These are phyloP conservation scores for Aspergillus calidoustus DNA, from an alignment of 2,329 filamentous ascomycete species.

Conservation along the genomic window DNA sequence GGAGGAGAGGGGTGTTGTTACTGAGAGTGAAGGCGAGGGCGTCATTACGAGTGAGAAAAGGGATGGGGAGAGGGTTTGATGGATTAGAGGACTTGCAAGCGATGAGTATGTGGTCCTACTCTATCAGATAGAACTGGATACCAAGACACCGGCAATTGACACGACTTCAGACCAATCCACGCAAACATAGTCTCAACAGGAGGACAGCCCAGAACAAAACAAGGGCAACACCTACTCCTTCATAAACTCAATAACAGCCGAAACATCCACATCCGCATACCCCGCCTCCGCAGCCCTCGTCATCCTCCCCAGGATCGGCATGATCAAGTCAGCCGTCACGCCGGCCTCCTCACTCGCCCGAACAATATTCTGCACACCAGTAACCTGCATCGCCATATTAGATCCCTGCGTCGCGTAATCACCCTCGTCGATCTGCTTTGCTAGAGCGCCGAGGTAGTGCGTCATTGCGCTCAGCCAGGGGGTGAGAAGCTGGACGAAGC, in stretches of 20 bases:
- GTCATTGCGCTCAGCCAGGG: slow-evolving; percentile 20
- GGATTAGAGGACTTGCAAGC: neutral
- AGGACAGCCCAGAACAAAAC: too few relatives aligned
- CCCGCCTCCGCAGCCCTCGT: slow-evolving; percentile 12
- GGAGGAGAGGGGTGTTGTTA: neutral
- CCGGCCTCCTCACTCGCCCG: slow-evolving; percentile 9
- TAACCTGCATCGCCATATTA: slow-evolving; percentile 19
- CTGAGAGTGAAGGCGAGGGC: neutral
- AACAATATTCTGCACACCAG: slow-evolving; percentile 13
- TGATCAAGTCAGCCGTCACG: slow-evolving; percentile 3
- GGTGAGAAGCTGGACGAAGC: slow-evolving; percentile 10
- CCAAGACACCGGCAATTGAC: too few relatives aligned
- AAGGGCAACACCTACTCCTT: too few relatives aligned
- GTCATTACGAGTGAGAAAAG: neutral
- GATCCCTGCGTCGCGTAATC: slow-evolving; percentile 15
- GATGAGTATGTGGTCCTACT: neutral
- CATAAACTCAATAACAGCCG: slow-evolving; percentile 14
- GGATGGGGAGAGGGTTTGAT: neutral
- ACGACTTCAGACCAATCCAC: too few relatives aligned
- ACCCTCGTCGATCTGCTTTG: slow-evolving; percentile 17
- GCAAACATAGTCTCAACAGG: too few relatives aligned
- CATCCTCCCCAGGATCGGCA: slow-evolving; percentile 6
- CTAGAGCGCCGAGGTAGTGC: slow-evolving; percentile 14
- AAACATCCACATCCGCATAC: slow-evolving; percentile 10
- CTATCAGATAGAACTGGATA: too few relatives aligned